Base-by-base conservation (phyloP, 2,329 filamentous ascomycete species). In the Nemania sp. region DNA sequence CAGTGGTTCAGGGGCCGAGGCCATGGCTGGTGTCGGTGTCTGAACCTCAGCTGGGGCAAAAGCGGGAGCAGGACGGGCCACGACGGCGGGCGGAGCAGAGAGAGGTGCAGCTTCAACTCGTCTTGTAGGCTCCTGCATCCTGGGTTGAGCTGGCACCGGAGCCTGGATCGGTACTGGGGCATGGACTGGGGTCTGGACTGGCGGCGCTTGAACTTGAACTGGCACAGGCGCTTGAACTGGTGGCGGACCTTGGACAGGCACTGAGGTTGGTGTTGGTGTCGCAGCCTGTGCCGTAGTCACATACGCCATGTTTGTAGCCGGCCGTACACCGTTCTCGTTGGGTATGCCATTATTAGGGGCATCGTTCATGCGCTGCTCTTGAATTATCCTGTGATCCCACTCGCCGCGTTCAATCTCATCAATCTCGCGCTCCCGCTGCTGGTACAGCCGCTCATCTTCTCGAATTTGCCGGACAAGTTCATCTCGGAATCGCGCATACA, bases 401-500 rank as follows among this genome's bases (percentile, higher is more conserved):
- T 71, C 68, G n/a, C 67, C 84, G 69, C 82, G 81, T 72, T 93
- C 86, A 50, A 95, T 82, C 59, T 87, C 82, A 40, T 81, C 78
- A 52, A 96, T 85, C 66, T 97, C 89, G 60, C 80, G 80, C 73
- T 87, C 83, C 45, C 94, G 76, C 17, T 77, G 77, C 25, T 83
- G 81, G 71, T 89, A 90, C 53, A 80, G 81, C 60, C 81, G 82
- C 78, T 97, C 93, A 63, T 95, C 89, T 57, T 90, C 85, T 60
- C 84, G 81, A 60, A 97, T 90, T 69, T 89, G 83, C 57, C 80
- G 79, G n/a, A 92, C 82, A 50, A 89, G 80, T 45, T 88, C 80
- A 47, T 89, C 85, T 65, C 87, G 84, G 73, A 96, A 97, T 63
- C 85, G 83, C 12, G 84, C 82, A 72, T 95, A 96, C 1, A 97